These are phyloP conservation scores for Dictyophora rubrovolvata DNA, from an alignment of 768 basidiomycete species.

Conservation along the genomic window DNA sequence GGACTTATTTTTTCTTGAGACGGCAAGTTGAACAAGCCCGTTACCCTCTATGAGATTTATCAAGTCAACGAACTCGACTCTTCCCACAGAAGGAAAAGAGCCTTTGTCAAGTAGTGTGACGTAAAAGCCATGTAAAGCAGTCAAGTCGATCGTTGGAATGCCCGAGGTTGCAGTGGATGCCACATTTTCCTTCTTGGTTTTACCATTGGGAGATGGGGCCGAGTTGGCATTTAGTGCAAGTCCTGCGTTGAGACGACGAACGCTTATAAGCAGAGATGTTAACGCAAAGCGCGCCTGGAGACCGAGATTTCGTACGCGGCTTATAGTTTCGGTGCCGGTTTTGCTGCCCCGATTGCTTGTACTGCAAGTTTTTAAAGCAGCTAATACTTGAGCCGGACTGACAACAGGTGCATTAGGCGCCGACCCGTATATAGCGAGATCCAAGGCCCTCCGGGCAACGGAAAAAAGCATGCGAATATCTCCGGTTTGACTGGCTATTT, in stretches of 20 bases:
- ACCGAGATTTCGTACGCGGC: constrained; percentile 58
- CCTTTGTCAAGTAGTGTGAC: constrained; percentile 35
- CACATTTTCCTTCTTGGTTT: constrained; percentile 38
- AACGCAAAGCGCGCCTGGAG: constrained; percentile 67
- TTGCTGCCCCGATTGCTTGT: constrained; percentile 13
- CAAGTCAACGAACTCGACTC: constrained; percentile 70
- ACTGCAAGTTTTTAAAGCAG: constrained; percentile 53
- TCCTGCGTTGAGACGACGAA: constrained; percentile 48
- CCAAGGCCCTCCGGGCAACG: constrained; percentile 71
- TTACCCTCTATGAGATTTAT: constrained; percentile 62
- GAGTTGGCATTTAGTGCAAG: constrained; percentile 36
- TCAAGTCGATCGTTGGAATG: constrained; percentile 39
- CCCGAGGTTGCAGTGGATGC: constrained; percentile 32
- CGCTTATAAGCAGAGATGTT: constrained; percentile 52
- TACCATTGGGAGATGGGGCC: constrained; percentile 15
- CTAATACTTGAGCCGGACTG: constrained; percentile 57
- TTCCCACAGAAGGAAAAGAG: constrained; percentile 51
- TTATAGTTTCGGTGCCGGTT: constrained; percentile 48
- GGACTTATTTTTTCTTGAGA: neutral
- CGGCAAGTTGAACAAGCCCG: constrained; percentile 42
- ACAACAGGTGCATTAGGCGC: constrained; percentile 33
- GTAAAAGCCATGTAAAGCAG: constrained; percentile 59
- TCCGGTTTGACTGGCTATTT: constrained; percentile 71
- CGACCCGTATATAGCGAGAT: constrained; percentile 40
- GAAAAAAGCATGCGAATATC: constrained; percentile 77